Evolutionary conservation across 192 early-diverging fungal genomes (phyloP), one percentile per base, ranked within the genome.

Genomic region (Geranomyces variabilis): DNA sequence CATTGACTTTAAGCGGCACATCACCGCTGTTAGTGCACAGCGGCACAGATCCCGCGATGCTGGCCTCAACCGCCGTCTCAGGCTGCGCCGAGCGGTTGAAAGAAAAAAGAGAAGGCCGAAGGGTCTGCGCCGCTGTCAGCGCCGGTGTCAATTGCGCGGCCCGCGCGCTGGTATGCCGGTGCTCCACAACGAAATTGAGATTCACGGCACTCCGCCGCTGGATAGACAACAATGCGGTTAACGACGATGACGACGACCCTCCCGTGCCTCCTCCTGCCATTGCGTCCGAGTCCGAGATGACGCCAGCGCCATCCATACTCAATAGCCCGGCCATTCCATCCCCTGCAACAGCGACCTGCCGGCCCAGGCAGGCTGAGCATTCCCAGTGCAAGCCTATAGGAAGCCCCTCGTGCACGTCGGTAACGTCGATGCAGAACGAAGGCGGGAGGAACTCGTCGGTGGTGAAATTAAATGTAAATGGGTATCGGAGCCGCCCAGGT

Each of bases 361-460:
- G 56, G 7, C 58, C 66, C 24, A 75, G 33, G 34, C 26, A 75
- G 3, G 60, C 73, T 8, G 44, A 30, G 13, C 59, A 45, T 34
- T 75, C 58, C 73, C 73, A 75, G 19, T 63, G 73, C 33, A 67
- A 19, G 17, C 73, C 73, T 21, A 66, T n/a, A 9, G 71, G 63
- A 17, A 41, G 24, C 0, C 64, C 71, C 10, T 66, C 71, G 21
- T 66, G 51, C 47, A 58, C 28, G n/a, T 60, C 57, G 31, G 30
- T 58, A 14, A 64, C 49, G 44, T 73, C 64, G 41, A 75, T 29
- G 59, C 28, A n/a, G 29, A 75, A 41, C 17, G 73, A 62, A 0
- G 73, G 73, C n/a, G 73, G 58, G 15, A 73, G 55, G 5, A 44
- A n/a, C 19, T 66, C 64, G 34, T 30, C 28, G 21, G 26, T 46